phyloP scores from a whole-genome alignment of 1,284 basidiomycete species.

The Fomitopsis palustris region DNA sequence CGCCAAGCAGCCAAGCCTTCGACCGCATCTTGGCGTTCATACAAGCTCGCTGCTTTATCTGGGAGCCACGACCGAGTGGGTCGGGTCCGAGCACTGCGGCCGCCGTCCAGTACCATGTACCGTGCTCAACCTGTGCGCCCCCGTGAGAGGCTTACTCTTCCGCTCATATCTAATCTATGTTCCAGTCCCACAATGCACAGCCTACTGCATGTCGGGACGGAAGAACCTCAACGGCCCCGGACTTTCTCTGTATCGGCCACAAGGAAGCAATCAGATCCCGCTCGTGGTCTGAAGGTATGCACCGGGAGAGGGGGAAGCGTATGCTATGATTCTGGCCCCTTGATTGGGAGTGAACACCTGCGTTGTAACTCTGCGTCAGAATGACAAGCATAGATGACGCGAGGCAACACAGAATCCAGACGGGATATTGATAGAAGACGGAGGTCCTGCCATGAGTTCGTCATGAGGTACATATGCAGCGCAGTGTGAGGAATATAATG shows the following conservation, averaged over 20 bases:
- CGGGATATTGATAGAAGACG: too few relatives aligned
- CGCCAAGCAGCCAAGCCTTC: conserved; percentile 2
- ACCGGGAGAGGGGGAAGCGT: background rate
- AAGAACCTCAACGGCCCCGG: background rate
- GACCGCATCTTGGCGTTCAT: background rate
- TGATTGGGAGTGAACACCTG: too few relatives aligned
- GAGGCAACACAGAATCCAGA: too few relatives aligned
- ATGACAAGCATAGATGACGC: too few relatives aligned
- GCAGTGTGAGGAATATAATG: too few relatives aligned
- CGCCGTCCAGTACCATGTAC: background rate
- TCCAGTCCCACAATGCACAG: background rate
- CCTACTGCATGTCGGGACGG: background rate
- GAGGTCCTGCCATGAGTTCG: too few relatives aligned
- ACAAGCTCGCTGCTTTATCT: background rate
- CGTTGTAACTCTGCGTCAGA: too few relatives aligned
- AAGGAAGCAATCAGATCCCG: background rate
- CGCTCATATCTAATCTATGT: background rate
- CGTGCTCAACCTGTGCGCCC: background rate
- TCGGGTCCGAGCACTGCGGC: background rate
- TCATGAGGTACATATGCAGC: too few relatives aligned
- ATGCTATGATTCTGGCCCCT: too few relatives aligned
- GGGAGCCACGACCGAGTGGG: background rate
- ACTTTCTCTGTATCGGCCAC: background rate
- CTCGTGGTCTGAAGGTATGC: too few relatives aligned
- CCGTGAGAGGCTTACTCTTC: background rate